phyloP scores from a whole-genome alignment of 2,329 filamentous ascomycete genomes.

The Hymenoscyphus fructigenus region DNA sequence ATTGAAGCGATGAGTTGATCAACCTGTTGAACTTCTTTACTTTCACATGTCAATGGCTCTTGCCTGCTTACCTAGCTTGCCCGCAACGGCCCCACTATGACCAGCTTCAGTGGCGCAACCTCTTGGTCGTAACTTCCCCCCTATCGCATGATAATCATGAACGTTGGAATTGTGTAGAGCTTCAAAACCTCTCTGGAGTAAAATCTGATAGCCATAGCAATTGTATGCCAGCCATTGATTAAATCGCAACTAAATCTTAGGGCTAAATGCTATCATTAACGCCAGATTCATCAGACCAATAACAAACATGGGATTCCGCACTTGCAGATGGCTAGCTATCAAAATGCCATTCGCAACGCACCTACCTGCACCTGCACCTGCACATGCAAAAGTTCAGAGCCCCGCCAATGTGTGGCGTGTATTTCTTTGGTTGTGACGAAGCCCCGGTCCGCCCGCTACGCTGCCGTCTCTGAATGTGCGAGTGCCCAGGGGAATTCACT shows the following conservation, averaged over 20 bases:
- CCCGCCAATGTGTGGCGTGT: constrained; percentile 8
- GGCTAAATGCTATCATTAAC: too few species aligned
- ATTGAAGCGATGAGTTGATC: background rate
- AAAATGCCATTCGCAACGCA: background rate
- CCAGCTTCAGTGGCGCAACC: background rate
- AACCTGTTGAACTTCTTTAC: background rate
- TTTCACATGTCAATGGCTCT: background rate
- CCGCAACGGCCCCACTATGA: background rate
- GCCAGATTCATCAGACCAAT: too few species aligned
- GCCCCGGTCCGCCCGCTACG: background rate
- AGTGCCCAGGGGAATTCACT: constrained; percentile 2
- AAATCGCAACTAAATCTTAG: too few species aligned
- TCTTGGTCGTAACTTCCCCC: background rate
- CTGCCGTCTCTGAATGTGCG: background rate
- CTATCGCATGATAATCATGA: too few species aligned
- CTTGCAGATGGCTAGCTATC: background rate
- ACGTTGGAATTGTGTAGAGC: too few species aligned
- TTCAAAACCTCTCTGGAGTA: too few species aligned
- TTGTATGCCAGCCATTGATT: too few species aligned
- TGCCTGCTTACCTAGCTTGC: background rate
- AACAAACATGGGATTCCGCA: too few species aligned
- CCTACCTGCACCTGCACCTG: background rate
- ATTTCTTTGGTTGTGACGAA: background rate
- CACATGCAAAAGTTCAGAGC: background rate
- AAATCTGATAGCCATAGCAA: too few species aligned